Evolutionary conservation across 1,139 yeast species (phyloP), one percentile per base, ranked within the genome.

Genomic region (Saccharomyces hybrid): DNA sequence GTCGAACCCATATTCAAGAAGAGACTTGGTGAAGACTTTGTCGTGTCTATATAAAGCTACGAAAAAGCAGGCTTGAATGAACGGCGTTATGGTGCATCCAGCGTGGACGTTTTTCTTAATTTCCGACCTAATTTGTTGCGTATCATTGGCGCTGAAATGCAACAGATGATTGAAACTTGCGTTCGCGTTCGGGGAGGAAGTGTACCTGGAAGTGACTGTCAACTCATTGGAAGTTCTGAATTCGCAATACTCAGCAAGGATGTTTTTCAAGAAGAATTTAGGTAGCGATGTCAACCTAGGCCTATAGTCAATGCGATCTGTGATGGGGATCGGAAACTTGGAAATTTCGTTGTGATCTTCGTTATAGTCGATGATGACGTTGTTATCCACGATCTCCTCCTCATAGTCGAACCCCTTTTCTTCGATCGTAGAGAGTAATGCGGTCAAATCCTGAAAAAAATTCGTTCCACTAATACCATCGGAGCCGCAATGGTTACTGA

Each of bases 1-100:
- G 55, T 64, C 66, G 28, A 62, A 54, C 14, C 62, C 60, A 51
- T 60, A 56, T 54, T 65, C 64, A 29, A 50, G 51, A 57, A 56
- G 59, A 9, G 52, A 49, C 27, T 57, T 51, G 9, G 60, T 51
- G 48, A 64, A 59, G 3, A 61, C 47, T 8, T 49, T 50, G 11
- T 62, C 63, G 28, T 54, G 51, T 16, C 60, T 52, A 29, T 55
- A 53, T 52, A 64, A 48, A 1, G 65, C 54, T n/a, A 62, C 57
- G 49, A 63, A 58, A 52, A 62, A 57, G 38, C 61, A 58, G 0
- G 68, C 58, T 54, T 65, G 69, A 26, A 65, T 47, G 47, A 63
- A 62, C 3, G 67, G 66, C 2, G 69, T 65, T 48, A 65, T 51
- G 3, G 67, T 65, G 49, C 60, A 57, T n/a, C 54, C 49, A n/a